Percentiles rank a stretch among this genome's conserved stretches.
phyloP scores from a whole-genome alignment of 805 yeast species.

The Suhomyces sp. region DNA sequence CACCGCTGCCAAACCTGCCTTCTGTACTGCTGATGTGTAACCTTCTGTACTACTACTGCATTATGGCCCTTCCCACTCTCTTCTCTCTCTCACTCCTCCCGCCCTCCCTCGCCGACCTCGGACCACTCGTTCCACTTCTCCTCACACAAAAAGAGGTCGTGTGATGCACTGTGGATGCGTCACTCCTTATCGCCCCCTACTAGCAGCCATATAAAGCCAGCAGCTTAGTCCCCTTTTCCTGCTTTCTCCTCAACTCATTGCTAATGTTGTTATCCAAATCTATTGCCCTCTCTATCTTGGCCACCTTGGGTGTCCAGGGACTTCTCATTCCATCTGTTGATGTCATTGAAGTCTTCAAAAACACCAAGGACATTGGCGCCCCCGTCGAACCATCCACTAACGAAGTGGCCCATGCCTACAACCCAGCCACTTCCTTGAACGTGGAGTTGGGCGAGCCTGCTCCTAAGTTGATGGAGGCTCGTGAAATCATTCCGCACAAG shows the following conservation, averaged over 20 bases:
- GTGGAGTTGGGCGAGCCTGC: conserved; percentile 24
- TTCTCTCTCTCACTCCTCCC: not conserved
- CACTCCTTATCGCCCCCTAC: conserved; percentile 5
- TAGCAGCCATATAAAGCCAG: conserved; percentile 2
- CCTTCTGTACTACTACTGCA: too few species aligned
- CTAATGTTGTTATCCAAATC: conserved; percentile 35
- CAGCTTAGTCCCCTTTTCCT: not conserved
- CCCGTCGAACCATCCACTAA: conserved; percentile 3
- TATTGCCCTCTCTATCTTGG: conserved; percentile 42
- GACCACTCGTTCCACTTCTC: not conserved
- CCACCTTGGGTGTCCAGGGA: conserved; percentile 39
- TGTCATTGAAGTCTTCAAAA: conserved; percentile 22
- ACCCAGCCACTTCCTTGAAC: conserved; percentile 5
- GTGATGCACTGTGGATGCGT: conserved; percentile 4
- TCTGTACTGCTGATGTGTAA: too few species aligned
- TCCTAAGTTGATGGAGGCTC: conserved; percentile 45
- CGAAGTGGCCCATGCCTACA: conserved; percentile 4
- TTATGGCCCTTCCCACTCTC: too few species aligned
- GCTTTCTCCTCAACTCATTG: not conserved
- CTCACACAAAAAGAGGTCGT: not conserved
- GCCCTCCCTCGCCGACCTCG: not conserved
- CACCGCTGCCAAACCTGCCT: too few species aligned
- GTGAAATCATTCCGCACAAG: conserved; percentile 61
- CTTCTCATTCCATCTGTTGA: conserved; percentile 23
- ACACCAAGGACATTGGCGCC: conserved; percentile 2